Base-by-base conservation (phyloP, 805 yeast species). In the Candida maesae region DNA sequence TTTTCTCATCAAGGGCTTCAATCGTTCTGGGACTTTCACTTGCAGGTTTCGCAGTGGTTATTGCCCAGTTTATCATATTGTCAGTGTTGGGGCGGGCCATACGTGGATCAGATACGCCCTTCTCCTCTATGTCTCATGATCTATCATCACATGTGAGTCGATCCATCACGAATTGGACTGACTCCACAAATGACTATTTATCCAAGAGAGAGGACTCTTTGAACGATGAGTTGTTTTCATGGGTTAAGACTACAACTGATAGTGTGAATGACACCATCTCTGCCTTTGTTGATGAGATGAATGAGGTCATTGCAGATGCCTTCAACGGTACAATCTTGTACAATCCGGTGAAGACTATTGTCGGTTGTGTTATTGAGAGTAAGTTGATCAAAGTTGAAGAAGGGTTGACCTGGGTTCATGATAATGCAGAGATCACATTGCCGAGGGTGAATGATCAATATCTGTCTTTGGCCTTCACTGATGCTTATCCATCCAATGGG, bases 391-490 rank as follows among this genome's bases (percentile, higher is more conserved):
- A 73, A 17, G 66, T 88, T 3, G 84, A 84, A 47, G 56, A 74
- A 23, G 98, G 95, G 0, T 62, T 90, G 40, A 73, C 80, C 2
- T 93, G 97, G 97, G 65, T 89, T 2, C 69, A 81, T 50, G 66
- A 81, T 26, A 68, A 84, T 47, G 69, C 89, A 3, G 68, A 76
- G 13, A 61, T 89, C 2, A 49, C 65, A 1, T 56, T 87, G 1
- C 95, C 95, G 0, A 51, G 67, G 31, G 60, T 81, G 13, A 66
- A 66, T 35, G 59, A 58, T 10, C 45, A 57, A 5, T 63, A 64
- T 18, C 39, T 70, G 2, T 32, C 54, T 6, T 29, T 46, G 23
- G 53, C 52, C 3, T 17, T 62, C 13, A 39, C 14, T 13, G 41
- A 32, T 6, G 20, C 42, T 23, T 26, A 35, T 24, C 29, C 45